These are phyloP conservation scores for Cytospora chrysosperma DNA, from an alignment of 2,329 filamentous ascomycete species.

Conservation along the genomic window DNA sequence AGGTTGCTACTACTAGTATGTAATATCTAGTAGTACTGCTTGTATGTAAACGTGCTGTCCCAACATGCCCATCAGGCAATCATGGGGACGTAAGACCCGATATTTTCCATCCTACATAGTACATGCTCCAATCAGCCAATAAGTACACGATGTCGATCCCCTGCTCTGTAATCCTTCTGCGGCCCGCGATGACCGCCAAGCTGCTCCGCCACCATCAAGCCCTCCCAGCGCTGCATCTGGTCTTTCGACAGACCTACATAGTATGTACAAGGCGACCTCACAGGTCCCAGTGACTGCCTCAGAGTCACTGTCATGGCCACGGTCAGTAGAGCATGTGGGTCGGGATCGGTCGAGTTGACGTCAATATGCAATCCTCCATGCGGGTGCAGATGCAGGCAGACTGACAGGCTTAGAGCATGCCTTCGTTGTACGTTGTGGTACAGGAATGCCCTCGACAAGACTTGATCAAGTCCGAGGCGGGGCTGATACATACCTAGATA, in stretches of 20 bases:
- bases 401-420: neutral
- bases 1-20: too few species aligned
- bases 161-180: neutral
- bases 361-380: too few species aligned
- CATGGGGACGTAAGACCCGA: neutral
- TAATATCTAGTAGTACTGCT: too few species aligned
- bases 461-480: neutral
- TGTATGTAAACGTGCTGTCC: too few species aligned
- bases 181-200: neutral
- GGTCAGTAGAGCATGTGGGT: too few species aligned
- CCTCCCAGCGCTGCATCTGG: neutral
- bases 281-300: neutral
- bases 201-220: slow-evolving; percentile 13
- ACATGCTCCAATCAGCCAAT: neutral
- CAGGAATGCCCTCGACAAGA: neutral
- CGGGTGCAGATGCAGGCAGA: slow-evolving; percentile 2
- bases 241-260: neutral
- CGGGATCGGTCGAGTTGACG: too few species aligned
- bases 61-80: neutral
- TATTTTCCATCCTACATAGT: neutral
- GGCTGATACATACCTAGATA: too few species aligned
- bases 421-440: neutral
- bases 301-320: too few species aligned
- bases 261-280: neutral
- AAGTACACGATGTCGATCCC: neutral